Evolutionary conservation across 805 yeast species (phyloP), one percentile per base, ranked within the genome.

Genomic region (Yamadazyma nakazawae): DNA sequence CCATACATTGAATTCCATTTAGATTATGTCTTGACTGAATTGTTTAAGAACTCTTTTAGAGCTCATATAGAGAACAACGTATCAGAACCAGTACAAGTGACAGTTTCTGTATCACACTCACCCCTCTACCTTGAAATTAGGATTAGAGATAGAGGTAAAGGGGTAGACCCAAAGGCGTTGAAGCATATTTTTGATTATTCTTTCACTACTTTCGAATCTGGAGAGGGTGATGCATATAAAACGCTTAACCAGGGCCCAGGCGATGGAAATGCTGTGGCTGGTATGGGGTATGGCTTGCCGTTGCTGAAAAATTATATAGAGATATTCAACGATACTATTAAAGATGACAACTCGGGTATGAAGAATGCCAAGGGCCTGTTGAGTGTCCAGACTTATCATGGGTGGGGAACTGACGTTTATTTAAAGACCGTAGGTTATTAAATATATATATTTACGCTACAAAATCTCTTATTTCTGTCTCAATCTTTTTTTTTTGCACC

Each of bases 271-370:
- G 70, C 77, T 8, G 81, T 92, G 31, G 96, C 97, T 0, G 99
- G 99, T 0, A 86, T 94, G 87, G 98, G 98, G 0, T 92, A 89
- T 61, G 99, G 99, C 0, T 66, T 92, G 46, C 98, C 98, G 6
- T 69, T 92, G 51, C 86, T 91, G 70, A 71, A 67, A 51, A 66
- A 63, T 51, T 72, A 72, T 54, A 60, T 70, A 16, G 75, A 72
- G 54, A 64, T 70, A 2, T 72, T 72, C 53, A 70, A 70, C 50
- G 72, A 66, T 43, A 63, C 69, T 3, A 32, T 49, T 12, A 48
- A 17, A 47, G 54, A 2, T 37, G 51, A 2, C 55, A 58, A 30
- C 18, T 25, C 21, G 17, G 37, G 12, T 37, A 25, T 17, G 3
- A 34, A 28, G 19, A 34, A 37, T 3, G 43, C 44, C 25, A 68